Evolutionary conservation across 345 rosid species (phyloP).

Genomic region (Populus euphratica): DNA sequence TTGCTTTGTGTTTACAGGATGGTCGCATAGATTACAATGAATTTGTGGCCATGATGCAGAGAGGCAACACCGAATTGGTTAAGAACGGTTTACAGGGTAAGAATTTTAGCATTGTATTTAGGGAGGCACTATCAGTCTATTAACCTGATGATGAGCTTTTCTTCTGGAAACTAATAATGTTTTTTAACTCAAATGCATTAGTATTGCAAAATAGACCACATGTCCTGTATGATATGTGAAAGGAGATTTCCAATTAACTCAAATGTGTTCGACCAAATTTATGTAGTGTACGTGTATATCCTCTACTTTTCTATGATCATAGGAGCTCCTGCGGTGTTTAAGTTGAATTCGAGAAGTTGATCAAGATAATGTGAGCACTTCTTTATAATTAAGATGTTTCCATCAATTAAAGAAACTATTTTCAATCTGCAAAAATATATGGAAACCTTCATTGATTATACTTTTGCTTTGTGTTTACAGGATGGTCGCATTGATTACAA

Average conservation of each 20-base stretch:
- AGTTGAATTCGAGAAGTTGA: constrained; percentile 65
- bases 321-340: no score
- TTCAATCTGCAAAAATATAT: neutral
- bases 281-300: neutral
- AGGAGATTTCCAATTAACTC: neutral
- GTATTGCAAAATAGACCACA: neutral
- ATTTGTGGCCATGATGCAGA: constrained; percentile 70
- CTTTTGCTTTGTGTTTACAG: constrained; percentile 24
- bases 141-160: constrained; percentile 16
- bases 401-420: neutral
- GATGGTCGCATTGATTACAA: constrained; percentile 67
- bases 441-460: neutral
- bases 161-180: neutral
- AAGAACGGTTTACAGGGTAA: constrained; percentile 20
- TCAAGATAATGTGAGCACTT: constrained; percentile 63
- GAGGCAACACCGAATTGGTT: constrained; percentile 36
- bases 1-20: constrained; percentile 36
- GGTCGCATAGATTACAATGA: constrained; percentile 67
- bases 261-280: neutral
- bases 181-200: neutral
- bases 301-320: no score
- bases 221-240: neutral
- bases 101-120: constrained; percentile 32
- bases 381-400: neutral
- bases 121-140: constrained; percentile 40